These are phyloP conservation scores for Colletotrichum horii DNA, from an alignment of 2,329 filamentous ascomycete genomes.

Conservation along the genomic window DNA sequence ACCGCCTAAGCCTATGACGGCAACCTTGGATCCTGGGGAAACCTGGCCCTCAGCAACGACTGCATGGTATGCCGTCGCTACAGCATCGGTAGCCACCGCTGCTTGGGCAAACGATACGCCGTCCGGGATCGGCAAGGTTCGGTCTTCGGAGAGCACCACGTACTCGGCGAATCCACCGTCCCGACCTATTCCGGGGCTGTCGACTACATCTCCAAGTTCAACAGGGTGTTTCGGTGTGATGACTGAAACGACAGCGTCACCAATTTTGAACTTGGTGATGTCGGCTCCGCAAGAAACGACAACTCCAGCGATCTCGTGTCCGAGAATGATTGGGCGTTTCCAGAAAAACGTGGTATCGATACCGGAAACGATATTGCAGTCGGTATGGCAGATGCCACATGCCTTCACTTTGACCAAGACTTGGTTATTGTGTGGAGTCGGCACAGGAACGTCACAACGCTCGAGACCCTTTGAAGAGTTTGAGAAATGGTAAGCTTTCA, in stretches of 20 bases:
- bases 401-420: background rate
- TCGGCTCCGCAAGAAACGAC: background rate
- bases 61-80: conserved; percentile 14
- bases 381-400: background rate
- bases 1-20: background rate
- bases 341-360: background rate
- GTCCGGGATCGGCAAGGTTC: background rate
- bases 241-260: background rate
- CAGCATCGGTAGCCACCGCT: conserved; percentile 9
- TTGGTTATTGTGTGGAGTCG: background rate
- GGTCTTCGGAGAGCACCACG: background rate
- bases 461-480: background rate
- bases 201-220: background rate
- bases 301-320: background rate
- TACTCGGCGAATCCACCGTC: conserved; percentile 15
- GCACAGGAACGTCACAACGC: background rate
- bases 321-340: background rate
- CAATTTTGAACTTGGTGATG: background rate
- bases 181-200: background rate
- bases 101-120: background rate
- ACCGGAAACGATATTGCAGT: background rate
- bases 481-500: background rate
- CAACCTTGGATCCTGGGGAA: background rate
- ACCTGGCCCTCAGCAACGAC: conserved; percentile 16
- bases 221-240: background rate